Percentiles rank a stretch among this genome's conserved stretches.
These are phyloP conservation scores for Diaporthe ilicicola DNA, from an alignment of 2,329 filamentous ascomycete genomes.

Conservation along the genomic window DNA sequence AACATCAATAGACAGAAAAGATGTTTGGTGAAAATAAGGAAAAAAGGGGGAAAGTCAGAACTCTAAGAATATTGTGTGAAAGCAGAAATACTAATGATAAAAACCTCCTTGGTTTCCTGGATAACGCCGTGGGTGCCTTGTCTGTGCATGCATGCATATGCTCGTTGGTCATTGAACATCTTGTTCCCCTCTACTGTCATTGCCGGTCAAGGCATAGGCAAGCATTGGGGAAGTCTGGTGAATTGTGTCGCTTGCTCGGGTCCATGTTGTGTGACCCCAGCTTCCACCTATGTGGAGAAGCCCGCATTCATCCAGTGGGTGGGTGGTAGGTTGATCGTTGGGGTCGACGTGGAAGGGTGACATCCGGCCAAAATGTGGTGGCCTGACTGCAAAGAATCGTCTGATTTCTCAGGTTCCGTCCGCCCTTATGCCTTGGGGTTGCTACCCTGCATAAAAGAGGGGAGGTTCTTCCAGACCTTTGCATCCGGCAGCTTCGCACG, in stretches of 20 bases:
- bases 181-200: background rate
- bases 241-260: background rate
- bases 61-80: slow-evolving; percentile 13
- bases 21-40: background rate
- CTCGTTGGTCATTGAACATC: slow-evolving; percentile 19
- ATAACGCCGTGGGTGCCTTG: slow-evolving; percentile 28
- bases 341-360: slow-evolving; percentile 28
- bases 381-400: slow-evolving; percentile 29
- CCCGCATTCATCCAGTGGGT: background rate
- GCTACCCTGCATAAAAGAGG: slow-evolving; percentile 56
- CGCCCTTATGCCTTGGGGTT: slow-evolving; percentile 28
- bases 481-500: slow-evolving; percentile 68
- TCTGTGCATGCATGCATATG: slow-evolving; percentile 30
- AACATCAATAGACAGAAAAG: slow-evolving; percentile 3
- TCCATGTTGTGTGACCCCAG: slow-evolving; percentile 3
- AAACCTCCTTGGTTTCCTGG: slow-evolving; percentile 6
- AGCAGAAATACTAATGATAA: background rate
- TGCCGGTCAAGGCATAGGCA: background rate
- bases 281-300: slow-evolving; percentile 20
- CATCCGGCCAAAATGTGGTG: slow-evolving; percentile 28
- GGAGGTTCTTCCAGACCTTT: slow-evolving; percentile 62
- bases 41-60: background rate
- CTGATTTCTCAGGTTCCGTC: background rate
- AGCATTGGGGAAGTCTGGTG: background rate
- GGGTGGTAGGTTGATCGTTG: slow-evolving; percentile 3